phyloP scores from a whole-genome alignment of 2,329 filamentous ascomycete genomes.

The Arthrobotrys pseudoclavata region DNA sequence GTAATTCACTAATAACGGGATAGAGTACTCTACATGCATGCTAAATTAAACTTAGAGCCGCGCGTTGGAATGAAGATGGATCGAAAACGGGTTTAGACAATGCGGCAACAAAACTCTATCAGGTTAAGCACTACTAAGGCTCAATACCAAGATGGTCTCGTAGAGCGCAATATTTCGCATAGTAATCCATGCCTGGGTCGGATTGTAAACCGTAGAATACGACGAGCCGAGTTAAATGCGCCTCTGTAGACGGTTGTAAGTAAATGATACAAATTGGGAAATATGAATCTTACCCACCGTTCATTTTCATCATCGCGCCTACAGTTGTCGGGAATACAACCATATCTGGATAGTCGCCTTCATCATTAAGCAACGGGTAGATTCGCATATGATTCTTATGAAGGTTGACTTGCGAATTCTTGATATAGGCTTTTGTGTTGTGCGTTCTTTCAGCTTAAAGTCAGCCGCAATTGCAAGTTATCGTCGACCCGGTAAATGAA shows the following conservation, averaged over 20 bases:
- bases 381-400: constrained; percentile 59
- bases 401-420: constrained; percentile 58
- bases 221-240: constrained; percentile 48
- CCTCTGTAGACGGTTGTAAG: constrained; percentile 30
- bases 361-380: constrained; percentile 55
- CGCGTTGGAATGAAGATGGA: background rate
- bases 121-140: constrained; percentile 20
- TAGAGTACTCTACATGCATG: constrained; percentile 44
- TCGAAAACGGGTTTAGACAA: background rate
- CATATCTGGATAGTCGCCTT: constrained; percentile 51
- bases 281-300: constrained; percentile 21
- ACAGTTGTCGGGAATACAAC: constrained; percentile 55
- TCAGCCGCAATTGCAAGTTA: constrained; percentile 1
- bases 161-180: constrained; percentile 57
- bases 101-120: background rate
- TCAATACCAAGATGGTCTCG: constrained; percentile 59
- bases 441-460: constrained; percentile 44
- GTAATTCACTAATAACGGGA: constrained; percentile 18
- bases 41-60: constrained; percentile 3
- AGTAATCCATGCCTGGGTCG: constrained; percentile 54
- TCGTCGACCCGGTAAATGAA: background rate
- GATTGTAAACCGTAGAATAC: constrained; percentile 57
- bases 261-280: background rate
- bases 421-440: constrained; percentile 60
- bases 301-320: constrained; percentile 58